A percentile compares a stretch with the other conserved stretches of the same genome.
Conservation (phyloP, 805 yeast genomes). For the Henningerozyma blattae region DNA sequence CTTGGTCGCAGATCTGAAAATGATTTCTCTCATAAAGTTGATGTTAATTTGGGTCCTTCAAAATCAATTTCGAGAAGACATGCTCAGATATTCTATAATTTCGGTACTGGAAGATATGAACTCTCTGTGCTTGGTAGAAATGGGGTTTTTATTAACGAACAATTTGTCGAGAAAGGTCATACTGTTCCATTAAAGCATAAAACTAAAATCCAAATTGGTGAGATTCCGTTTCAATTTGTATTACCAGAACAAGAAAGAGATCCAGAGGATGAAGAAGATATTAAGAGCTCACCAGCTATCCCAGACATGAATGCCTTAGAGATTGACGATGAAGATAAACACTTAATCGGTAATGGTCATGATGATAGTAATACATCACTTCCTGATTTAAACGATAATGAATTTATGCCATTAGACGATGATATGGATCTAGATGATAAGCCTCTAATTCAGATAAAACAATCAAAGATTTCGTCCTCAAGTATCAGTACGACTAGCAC, state of each 20-base stretch:
- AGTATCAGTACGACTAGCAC: too few relatives aligned
- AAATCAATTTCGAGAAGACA: conserved; percentile 91
- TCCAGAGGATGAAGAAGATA: conserved; percentile 28
- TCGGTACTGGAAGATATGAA: conserved; percentile 92
- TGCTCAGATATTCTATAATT: conserved; percentile 92
- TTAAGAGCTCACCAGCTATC: conserved; percentile 50
- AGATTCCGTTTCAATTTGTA: conserved; percentile 77
- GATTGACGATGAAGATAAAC: neutral
- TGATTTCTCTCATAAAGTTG: conserved; percentile 60
- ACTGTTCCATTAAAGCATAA: conserved; percentile 80
- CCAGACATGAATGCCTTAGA: conserved; percentile 7
- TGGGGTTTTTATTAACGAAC: conserved; percentile 93
- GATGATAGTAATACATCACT: neutral
- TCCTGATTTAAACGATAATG: conserved; percentile 6
- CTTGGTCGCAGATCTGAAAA: conserved; percentile 82
- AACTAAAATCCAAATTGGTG: conserved; percentile 84
- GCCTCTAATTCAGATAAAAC: too few relatives aligned
- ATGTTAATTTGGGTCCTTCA: conserved; percentile 83
- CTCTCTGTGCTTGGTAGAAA: conserved; percentile 84
- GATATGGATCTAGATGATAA: conserved; percentile 3
- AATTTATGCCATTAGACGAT: neutral
- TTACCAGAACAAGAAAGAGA: conserved; percentile 52
- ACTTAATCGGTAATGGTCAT: conserved; percentile 1
- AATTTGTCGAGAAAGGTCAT: conserved; percentile 78
- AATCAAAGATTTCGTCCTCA: neutral